Evolutionary conservation across 768 basidiomycete species (phyloP), one percentile per base, ranked within the genome.

Genomic region (Grammothele lineata): DNA sequence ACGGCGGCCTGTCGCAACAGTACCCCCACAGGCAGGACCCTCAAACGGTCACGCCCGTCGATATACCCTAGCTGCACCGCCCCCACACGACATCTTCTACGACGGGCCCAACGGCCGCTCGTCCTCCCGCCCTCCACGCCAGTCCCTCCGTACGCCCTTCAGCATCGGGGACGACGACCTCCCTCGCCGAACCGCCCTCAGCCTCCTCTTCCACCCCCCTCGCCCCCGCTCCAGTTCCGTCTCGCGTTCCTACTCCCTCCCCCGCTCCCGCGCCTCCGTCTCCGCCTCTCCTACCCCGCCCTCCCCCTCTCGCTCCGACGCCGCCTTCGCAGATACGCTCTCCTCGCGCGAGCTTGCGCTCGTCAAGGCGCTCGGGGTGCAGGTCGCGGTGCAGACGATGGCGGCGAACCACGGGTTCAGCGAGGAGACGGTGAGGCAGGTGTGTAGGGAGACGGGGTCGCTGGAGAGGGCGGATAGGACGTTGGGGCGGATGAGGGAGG

Each of bases 381-480:
- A 57, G 6, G 48, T 57, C 36, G 54, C 66, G 14, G 50, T 79
- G 2, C 54, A 61, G 9, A 59, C 58, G 46, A 74, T 81, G 63
- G 68, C 74, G 0, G 55, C 62, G 17, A 73, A 75, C 25, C 74
- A 78, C 34, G 71, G 72, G 14, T 74, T 74, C 48, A 60, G 58
- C 11, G 56, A 69, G 36, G 62, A 66, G 3, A 67, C 75, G 5
- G 75, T 76, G 17, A 61, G 66, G 40, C 59, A 59, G 12, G 63
- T 77, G 23, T 76, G 69, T 50, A 27, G 57, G 8, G 26, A 53
- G 0, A 58, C 68, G 18, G 52, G 61, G 38, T 70, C 63, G 47
- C 55, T 81, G 15, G 47, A 58, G 12, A 59, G 63, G 44, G 64
- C 73, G 21, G 74, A 76, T 42, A 57, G 61, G 37, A 60, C 70